Evolutionary conservation across 2,329 filamentous ascomycete genomes (phyloP).

Genomic region (Penicillium sp.): DNA sequence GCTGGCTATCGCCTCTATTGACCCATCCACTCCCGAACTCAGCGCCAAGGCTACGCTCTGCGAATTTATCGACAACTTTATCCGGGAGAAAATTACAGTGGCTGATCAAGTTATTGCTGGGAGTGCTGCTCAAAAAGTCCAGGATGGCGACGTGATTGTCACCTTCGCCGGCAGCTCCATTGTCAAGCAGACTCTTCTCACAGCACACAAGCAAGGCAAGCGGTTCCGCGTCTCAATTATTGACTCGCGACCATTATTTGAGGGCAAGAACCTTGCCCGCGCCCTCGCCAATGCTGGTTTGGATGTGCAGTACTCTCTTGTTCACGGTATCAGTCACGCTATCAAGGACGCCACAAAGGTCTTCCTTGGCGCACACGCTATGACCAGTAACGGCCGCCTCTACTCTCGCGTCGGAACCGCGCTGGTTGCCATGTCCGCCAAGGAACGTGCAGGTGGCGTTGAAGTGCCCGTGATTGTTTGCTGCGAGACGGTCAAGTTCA

Average conservation of each 20-base stretch:
- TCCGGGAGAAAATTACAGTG: constrained; percentile 84
- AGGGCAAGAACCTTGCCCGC: constrained; percentile 72
- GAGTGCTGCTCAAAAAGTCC: constrained; percentile 74
- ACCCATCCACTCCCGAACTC: constrained; percentile 79
- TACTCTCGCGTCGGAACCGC: constrained; percentile 88
- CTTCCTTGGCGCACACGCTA: constrained; percentile 85
- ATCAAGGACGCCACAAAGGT: constrained; percentile 73
- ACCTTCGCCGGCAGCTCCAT: constrained; percentile 86
- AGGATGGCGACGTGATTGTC: constrained; percentile 77
- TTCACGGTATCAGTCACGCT: constrained; percentile 75
- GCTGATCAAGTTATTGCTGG: constrained; percentile 84
- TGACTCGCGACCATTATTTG: constrained; percentile 73
- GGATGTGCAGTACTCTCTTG: constrained; percentile 77
- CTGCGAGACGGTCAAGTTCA: constrained; percentile 95
- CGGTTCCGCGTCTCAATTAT: constrained; percentile 83
- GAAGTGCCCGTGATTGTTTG: constrained; percentile 84
- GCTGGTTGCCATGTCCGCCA: constrained; percentile 80
- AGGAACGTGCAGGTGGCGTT: constrained; percentile 58
- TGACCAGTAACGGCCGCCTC: constrained; percentile 92
- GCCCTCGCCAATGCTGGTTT: constrained; percentile 71
- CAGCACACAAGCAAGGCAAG: constrained; percentile 70
- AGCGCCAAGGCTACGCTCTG: constrained; percentile 79
- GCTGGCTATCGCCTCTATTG: constrained; percentile 85
- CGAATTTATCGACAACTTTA: constrained; percentile 83
- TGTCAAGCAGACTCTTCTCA: constrained; percentile 78